Base-by-base conservation (phyloP, 192 early-diverging fungal species). In the Backusella tarrabulga region DNA sequence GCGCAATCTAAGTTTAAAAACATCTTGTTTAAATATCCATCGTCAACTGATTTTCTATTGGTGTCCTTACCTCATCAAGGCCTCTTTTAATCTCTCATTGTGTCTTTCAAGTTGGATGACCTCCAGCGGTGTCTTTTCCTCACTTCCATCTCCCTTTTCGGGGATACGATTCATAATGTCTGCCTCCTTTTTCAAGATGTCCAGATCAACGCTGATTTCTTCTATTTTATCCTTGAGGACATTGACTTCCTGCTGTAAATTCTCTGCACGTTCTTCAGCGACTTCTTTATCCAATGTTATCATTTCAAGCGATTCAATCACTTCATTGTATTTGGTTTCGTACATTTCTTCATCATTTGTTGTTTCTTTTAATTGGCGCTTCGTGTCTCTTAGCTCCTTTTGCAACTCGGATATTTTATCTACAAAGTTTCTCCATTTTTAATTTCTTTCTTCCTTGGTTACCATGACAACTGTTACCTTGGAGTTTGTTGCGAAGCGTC, bases 271-370 rank as follows among this genome's bases (percentile, higher is more conserved):
- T 77, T 97, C 96, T 73, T 97, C 96, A 0, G 95, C 95, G 87
- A 96, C 90, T 81, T 98, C 96, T 79, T 93, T 93, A 85, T 98
- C 97, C 15, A 98, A 77, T 6, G 94, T 85, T 56, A 93, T 88
- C 83, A 96, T 91, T 82, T 98, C 97, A 81, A 96, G 86, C 15
- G 84, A 83, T 32, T 96, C 96, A 23, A 88, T 71, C 9, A 90
- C 83, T 34, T 97, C 96, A 35, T 86, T 85, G 67, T 93, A 87
- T 73, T 91, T 90, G 19, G 80, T 72, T 70, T 96, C 95, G 35
- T 87, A 68, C 5, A 81, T 81, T 35, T 93, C 93, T 73, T 90
- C 91, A 74, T 91, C 95, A 6, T 80, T 54, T n/a, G 66, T 42
- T 4, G 83, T 76, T 6, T 90, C 88, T 79, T 90, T 90, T 29